phyloP scores from a whole-genome alignment of 208 protist genomes.

The Wallacemonas sp. region DNA sequence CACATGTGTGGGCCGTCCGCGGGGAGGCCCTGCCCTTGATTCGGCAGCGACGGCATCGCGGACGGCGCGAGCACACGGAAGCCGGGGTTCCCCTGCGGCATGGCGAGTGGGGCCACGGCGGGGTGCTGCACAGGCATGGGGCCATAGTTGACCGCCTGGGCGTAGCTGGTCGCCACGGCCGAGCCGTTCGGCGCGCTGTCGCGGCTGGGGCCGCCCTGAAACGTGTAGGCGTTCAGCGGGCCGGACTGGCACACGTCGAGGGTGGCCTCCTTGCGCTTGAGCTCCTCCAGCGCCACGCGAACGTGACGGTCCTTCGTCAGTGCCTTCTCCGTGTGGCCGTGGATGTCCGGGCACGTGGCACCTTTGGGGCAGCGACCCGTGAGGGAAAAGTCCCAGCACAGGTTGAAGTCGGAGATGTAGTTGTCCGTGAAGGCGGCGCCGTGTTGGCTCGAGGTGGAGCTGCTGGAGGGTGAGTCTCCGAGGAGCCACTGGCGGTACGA shows the following conservation, averaged over 20 bases:
- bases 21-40: not conserved
- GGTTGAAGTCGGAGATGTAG: slow-evolving; percentile 50
- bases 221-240: not conserved
- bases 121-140: slow-evolving; percentile 14
- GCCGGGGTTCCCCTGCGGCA: slow-evolving; percentile 4
- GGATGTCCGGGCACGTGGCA: slow-evolving; percentile 39
- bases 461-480: slow-evolving; percentile 17
- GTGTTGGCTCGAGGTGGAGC: not conserved
- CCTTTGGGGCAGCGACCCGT: slow-evolving; percentile 44
- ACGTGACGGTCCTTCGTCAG: slow-evolving; percentile 53
- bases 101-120: slow-evolving; percentile 8
- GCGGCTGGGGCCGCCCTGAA: not conserved
- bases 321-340: slow-evolving; percentile 46
- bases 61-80: not conserved
- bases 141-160: not conserved
- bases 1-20: not conserved
- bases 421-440: slow-evolving; percentile 35
- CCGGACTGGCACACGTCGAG: slow-evolving; percentile 3
- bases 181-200: not conserved
- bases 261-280: slow-evolving; percentile 36
- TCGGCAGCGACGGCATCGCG: not conserved
- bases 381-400: slow-evolving; percentile 57
- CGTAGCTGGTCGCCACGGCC: not conserved
- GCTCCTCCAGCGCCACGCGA: slow-evolving; percentile 40
- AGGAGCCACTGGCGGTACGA: slow-evolving; percentile 55